These are phyloP conservation scores for Pyrenophora seminiperda DNA, from an alignment of 2,329 filamentous ascomycete species.

Conservation along the genomic window DNA sequence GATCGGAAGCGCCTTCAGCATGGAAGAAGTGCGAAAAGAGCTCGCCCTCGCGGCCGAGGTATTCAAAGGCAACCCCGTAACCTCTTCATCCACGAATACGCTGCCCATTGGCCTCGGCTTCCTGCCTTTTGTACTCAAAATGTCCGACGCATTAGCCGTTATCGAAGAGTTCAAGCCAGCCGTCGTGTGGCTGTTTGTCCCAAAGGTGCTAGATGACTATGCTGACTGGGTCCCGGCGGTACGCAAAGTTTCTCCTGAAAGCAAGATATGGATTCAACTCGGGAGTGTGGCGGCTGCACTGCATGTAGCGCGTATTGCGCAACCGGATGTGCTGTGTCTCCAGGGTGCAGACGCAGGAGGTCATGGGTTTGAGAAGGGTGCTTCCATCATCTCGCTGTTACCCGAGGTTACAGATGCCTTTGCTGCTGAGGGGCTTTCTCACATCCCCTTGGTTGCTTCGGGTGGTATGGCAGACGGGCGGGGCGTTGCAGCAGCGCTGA, in stretches of 20 bases:
- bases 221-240: slow-evolving; percentile 42
- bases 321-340: slow-evolving; percentile 64
- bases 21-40: slow-evolving; percentile 36
- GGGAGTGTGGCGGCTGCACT: slow-evolving; percentile 64
- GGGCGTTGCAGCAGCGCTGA: slow-evolving; percentile 62
- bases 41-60: slow-evolving; percentile 31
- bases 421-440: slow-evolving; percentile 28
- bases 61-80: slow-evolving; percentile 19
- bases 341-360: slow-evolving; percentile 70
- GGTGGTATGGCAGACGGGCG: slow-evolving; percentile 66
- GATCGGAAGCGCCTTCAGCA: slow-evolving; percentile 48
- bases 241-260: slow-evolving; percentile 44
- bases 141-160: slow-evolving; percentile 57
- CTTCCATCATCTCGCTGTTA: slow-evolving; percentile 62
- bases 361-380: slow-evolving; percentile 63
- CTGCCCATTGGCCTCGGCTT: slow-evolving; percentile 66
- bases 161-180: slow-evolving; percentile 60
- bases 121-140: slow-evolving; percentile 56
- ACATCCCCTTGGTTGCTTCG: slow-evolving; percentile 56
- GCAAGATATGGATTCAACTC: slow-evolving; percentile 64
- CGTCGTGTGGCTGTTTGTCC: slow-evolving; percentile 71
- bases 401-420: slow-evolving; percentile 62
- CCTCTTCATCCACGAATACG: slow-evolving; percentile 17
- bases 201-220: slow-evolving; percentile 51
- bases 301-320: slow-evolving; percentile 55